These are phyloP conservation scores for Kwoniella newhampshirensis DNA, from an alignment of 768 basidiomycete genomes.

Conservation along the genomic window DNA sequence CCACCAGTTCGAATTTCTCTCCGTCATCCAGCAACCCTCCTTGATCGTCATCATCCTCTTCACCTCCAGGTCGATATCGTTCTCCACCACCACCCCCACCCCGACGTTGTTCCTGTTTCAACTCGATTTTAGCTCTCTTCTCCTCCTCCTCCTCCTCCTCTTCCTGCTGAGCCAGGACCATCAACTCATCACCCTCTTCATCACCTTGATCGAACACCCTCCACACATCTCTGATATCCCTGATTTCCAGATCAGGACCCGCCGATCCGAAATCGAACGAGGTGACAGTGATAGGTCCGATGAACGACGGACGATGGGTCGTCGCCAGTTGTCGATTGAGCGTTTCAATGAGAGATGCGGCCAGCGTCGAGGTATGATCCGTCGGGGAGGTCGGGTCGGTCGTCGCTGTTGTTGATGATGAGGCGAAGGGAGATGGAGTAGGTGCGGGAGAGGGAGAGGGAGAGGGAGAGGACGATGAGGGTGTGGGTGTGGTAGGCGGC, in stretches of 20 bases:
- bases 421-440: no score
- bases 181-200: conserved; percentile 60
- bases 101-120: no score
- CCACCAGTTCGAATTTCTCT: background rate
- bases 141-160: conserved; percentile 51
- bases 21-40: conserved; percentile 3
- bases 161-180: conserved; percentile 30
- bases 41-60: conserved; percentile 5
- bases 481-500: background rate
- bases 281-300: conserved; percentile 84
- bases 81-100: no score
- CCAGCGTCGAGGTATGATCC: conserved; percentile 42
- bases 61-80: no score
- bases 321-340: conserved; percentile 76
- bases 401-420: background rate
- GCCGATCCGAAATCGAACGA: conserved; percentile 82
- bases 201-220: conserved; percentile 83
- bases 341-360: conserved; percentile 64
- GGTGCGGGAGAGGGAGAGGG: conserved; percentile 25
- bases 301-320: conserved; percentile 81
- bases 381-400: conserved; percentile 48
- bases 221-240: conserved; percentile 90
- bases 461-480: conserved; percentile 68
- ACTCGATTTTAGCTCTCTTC: background rate
- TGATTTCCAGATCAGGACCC: conserved; percentile 80